These are phyloP conservation scores for Polyporus arcularius DNA, from an alignment of 768 basidiomycete species.

Conservation along the genomic window DNA sequence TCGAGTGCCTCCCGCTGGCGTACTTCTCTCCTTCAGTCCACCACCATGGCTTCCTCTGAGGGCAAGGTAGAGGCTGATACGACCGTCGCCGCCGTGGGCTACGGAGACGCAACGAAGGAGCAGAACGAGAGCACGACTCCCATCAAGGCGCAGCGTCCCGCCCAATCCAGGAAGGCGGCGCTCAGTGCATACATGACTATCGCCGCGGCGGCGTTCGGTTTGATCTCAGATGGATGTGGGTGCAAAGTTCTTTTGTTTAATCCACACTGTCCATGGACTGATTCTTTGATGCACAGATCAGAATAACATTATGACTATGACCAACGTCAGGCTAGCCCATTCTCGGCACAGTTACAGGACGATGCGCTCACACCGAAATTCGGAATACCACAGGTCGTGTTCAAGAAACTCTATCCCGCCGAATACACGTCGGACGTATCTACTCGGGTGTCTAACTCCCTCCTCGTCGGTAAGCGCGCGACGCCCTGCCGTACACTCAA, in stretches of 20 bases:
- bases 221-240: constrained; percentile 44
- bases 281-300: constrained; percentile 45
- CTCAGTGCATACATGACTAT: constrained; percentile 67
- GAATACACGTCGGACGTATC: constrained; percentile 61
- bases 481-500: background rate
- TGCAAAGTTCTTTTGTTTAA: background rate
- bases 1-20: too few species aligned
- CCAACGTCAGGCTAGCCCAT: constrained; percentile 45
- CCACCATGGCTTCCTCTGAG: too few species aligned
- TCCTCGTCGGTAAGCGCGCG: constrained; percentile 58
- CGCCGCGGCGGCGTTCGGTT: constrained; percentile 60
- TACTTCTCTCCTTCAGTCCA: too few species aligned
- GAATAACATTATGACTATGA: constrained; percentile 72
- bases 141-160: background rate
- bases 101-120: background rate
- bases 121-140: background rate
- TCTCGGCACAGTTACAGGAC: background rate
- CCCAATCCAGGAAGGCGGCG: constrained; percentile 38
- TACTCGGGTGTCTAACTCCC: constrained; percentile 69
- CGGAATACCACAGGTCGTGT: constrained; percentile 50
- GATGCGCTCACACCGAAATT: background rate
- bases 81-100: constrained; percentile 9
- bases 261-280: background rate
- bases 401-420: constrained; percentile 63
- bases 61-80: constrained; percentile 5